phyloP scores from a whole-genome alignment of 2,329 filamentous ascomycete species.

The Neophaeococcomyces aloes region DNA sequence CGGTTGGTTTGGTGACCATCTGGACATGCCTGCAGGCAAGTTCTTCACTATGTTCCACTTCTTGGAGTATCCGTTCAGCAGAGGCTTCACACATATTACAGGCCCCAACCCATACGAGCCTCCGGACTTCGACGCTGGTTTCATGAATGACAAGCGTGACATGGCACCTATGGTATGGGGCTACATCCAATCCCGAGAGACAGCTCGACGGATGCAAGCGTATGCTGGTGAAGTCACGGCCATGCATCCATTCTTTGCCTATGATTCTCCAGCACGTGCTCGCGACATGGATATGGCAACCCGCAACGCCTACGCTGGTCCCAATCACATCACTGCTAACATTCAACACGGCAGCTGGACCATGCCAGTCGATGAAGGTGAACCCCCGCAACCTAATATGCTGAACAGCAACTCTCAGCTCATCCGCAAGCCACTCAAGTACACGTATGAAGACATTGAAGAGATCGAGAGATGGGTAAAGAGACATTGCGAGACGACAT shows the following conservation, averaged over 20 bases:
- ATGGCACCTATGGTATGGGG: slow-evolving; percentile 80
- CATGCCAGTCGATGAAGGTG: slow-evolving; percentile 46
- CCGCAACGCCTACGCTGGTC: slow-evolving; percentile 64
- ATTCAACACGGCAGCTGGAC: slow-evolving; percentile 67
- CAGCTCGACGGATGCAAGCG: slow-evolving; percentile 64
- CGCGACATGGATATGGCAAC: slow-evolving; percentile 64
- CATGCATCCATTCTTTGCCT: slow-evolving; percentile 62
- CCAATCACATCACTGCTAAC: slow-evolving; percentile 59
- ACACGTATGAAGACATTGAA: slow-evolving; percentile 44
- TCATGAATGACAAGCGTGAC: slow-evolving; percentile 77
- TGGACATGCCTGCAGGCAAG: slow-evolving; percentile 59
- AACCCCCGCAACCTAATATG: slow-evolving; percentile 37
- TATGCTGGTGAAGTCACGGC: slow-evolving; percentile 62
- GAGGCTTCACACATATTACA: slow-evolving; percentile 59
- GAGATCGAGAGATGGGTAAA: slow-evolving; percentile 60
- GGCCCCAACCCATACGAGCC: slow-evolving; percentile 62
- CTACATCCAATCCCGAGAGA: slow-evolving; percentile 74
- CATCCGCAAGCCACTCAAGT: slow-evolving; percentile 54
- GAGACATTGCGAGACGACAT: slow-evolving; percentile 65
- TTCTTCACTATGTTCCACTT: slow-evolving; percentile 82
- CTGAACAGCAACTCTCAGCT: slow-evolving; percentile 56
- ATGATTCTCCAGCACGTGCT: slow-evolving; percentile 57
- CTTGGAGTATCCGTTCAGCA: slow-evolving; percentile 55
- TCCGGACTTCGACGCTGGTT: slow-evolving; percentile 69
- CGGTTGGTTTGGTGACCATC: slow-evolving; percentile 41